Base-by-base conservation (phyloP, 768 basidiomycete genomes). In the Pisolithus albus region DNA sequence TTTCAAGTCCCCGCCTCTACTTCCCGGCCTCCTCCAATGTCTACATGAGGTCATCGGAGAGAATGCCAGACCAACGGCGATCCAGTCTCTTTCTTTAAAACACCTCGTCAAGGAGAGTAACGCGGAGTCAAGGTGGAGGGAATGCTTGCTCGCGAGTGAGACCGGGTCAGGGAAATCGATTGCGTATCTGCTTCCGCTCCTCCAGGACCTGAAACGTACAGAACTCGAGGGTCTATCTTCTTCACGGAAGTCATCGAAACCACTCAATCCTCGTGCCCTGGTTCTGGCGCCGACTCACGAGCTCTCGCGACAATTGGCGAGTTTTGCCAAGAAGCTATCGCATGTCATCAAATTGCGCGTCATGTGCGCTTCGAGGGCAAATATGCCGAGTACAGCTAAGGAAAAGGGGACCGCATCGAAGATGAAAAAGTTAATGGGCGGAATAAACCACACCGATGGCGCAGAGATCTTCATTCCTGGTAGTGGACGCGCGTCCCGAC, bases 81-180 rank as follows among this genome's bases (percentile, higher is more conserved):
- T 94, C n/a, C 90, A 92, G 63, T 75, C 81, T 0, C 72, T 91
- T 44, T 79, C 86, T 19, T 60, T 92, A 18, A 81, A 84, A 56
- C 81, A 83, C 68, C 65, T 90, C 16, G 64, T 88, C 48, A 67
- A 70, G 6, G 50, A 45, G 45, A 47, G 60, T 21, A 48, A 53
- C 32, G 28, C 41, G 15, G 59, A 47, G 34, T 36, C 55, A 13
- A 59, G 49, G 24, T 56, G 52, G 59, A 67, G 53, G 43, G 72
- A 81, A 45, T 84, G 77, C 56, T 77, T 95, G 6, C 75, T 95
- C 1, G 92, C 90, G 0, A 84, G 87, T 0, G 92, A 94, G 67
- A 95, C 91, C 0, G 92, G 93, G 15, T 92, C 90, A 0, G 92
- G 92, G 1, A 95, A 95, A 70, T 92, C 88, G 2, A 79, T 94